These are phyloP conservation scores for Fusarium sp. DNA, from an alignment of 2,329 filamentous ascomycete species.

Conservation along the genomic window DNA sequence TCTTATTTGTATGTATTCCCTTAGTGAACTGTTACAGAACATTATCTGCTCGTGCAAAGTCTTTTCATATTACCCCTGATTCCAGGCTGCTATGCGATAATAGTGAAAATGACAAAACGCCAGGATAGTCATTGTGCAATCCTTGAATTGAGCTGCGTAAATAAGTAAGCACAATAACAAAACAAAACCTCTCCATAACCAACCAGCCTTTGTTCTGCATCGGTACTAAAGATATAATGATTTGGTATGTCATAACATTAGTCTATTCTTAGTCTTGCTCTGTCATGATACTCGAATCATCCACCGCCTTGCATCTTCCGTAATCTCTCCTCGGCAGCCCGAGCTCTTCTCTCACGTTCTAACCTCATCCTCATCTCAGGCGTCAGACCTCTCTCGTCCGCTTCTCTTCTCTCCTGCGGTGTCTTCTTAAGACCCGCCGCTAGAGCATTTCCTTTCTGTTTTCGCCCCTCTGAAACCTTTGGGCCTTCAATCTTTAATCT, in stretches of 20 bases:
- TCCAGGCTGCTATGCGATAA: not conserved
- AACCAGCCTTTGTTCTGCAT: not conserved
- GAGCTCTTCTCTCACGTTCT: conserved; percentile 88
- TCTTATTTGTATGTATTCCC: not conserved
- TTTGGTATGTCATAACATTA: not conserved
- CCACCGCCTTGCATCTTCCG: conserved; percentile 64
- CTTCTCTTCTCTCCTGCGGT: conserved; percentile 83
- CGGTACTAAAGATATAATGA: not conserved
- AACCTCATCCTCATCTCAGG: conserved; percentile 87
- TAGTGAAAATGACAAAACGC: not conserved
- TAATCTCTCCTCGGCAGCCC: conserved; percentile 91
- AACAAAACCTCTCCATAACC: too few relatives aligned
- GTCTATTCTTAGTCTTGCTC: conserved; percentile 3
- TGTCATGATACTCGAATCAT: conserved; percentile 14
- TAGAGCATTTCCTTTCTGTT: conserved; percentile 64
- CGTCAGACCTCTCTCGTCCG: conserved; percentile 86
- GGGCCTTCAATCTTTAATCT: conserved; percentile 76
- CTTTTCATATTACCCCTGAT: accelerated
- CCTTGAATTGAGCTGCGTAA: not conserved
- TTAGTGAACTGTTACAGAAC: too few relatives aligned
- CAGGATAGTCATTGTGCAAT: not conserved
- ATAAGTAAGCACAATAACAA: too few relatives aligned
- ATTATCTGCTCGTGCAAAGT: not conserved
- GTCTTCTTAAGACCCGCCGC: conserved; percentile 74
- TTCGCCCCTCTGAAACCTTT: conserved; percentile 63